Evolutionary conservation across 2,329 filamentous ascomycete species (phyloP).

Genomic region (Pezicula radicicola): DNA sequence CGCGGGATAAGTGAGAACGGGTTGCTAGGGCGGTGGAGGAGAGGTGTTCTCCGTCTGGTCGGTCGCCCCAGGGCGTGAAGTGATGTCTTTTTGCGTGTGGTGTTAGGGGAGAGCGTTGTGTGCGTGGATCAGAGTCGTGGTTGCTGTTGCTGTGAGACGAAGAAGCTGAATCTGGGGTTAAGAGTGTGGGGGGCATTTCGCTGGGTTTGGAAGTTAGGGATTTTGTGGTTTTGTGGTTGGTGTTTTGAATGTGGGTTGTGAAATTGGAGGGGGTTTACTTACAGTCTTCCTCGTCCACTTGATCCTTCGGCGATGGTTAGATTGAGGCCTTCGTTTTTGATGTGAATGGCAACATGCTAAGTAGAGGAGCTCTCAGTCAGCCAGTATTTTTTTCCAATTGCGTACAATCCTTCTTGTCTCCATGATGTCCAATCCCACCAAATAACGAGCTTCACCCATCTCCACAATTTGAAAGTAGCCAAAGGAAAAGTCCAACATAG

Average conservation of each 20-base stretch:
- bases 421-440: no score
- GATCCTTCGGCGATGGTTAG: conserved; percentile 24
- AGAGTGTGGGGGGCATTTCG: conserved; percentile 14
- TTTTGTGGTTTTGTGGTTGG: background rate
- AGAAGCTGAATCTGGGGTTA: conserved; percentile 4
- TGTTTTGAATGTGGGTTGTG: background rate
- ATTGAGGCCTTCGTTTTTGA: conserved; percentile 24
- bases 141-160: conserved; percentile 1
- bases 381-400: background rate
- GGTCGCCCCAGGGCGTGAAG: no score
- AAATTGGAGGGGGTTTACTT: conserved; percentile 1
- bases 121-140: no score
- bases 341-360: conserved; percentile 27
- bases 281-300: conserved; percentile 24
- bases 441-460: no score
- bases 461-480: no score
- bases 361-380: conserved; percentile 1
- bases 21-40: background rate
- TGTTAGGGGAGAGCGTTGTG: no score
- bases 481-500: no score
- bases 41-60: no score
- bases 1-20: background rate
- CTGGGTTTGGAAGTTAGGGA: conserved; percentile 2
- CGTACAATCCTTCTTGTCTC: no score
- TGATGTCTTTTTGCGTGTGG: no score